Percentiles rank a stretch among this genome's conserved stretches.
Evolutionary conservation across 257 asterid genomes (phyloP).

Genomic region (Linaria vulgaris): DNA sequence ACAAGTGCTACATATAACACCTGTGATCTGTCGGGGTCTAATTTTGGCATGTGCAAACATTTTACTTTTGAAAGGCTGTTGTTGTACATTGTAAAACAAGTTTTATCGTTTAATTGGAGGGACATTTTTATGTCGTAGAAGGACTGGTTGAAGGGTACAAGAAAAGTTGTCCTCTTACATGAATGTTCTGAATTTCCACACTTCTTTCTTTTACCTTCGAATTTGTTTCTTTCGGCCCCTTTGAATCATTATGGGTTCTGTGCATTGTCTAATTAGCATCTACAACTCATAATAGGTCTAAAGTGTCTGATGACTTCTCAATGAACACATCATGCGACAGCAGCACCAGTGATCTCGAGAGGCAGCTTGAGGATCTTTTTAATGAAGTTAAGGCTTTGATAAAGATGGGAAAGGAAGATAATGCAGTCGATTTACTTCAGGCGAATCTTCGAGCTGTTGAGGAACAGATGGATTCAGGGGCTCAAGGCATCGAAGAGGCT

Average conservation of each 20-base stretch:
- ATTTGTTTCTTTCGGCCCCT: no score
- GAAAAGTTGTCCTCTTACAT: no score
- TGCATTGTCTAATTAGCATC: slow-evolving; percentile 9
- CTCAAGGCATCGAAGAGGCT: slow-evolving; percentile 75
- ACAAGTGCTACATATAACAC: no score
- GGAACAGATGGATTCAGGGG: slow-evolving; percentile 69
- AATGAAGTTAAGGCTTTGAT: slow-evolving; percentile 65
- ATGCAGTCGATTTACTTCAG: slow-evolving; percentile 65
- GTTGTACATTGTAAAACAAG: no score
- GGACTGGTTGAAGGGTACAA: no score
- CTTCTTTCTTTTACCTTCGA: no score
- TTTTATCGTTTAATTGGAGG: no score
- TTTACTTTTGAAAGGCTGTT: no score
- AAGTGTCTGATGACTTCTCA: slow-evolving; percentile 31
- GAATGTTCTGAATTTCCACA: no score
- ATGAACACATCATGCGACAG: slow-evolving; percentile 25
- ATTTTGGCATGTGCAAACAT: no score
- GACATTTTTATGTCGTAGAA: no score
- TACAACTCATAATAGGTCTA: slow-evolving; percentile 26
- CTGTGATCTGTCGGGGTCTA: no score
- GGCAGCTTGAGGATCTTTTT: slow-evolving; percentile 67
- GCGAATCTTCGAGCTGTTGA: slow-evolving; percentile 78
- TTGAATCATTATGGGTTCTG: slow-evolving; percentile 1
- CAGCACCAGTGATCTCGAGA: slow-evolving; percentile 50
- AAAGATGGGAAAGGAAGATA: slow-evolving; percentile 61